Evolutionary conservation across 1,284 basidiomycete genomes (phyloP).

Genomic region (Schizopora paradoxa): DNA sequence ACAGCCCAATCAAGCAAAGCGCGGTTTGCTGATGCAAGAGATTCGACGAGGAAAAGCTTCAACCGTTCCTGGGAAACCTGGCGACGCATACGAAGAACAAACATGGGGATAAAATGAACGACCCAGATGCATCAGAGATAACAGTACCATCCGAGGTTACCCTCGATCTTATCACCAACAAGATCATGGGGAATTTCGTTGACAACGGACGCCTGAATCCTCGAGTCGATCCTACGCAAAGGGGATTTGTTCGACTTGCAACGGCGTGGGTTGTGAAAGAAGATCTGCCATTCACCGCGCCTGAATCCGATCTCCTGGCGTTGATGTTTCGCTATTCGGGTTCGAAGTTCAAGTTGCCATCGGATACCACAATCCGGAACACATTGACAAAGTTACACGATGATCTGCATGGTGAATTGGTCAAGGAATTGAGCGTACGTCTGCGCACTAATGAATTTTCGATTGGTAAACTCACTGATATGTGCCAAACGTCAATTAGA

Average conservation of each 20-base stretch:
- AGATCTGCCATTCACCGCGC: conserved; percentile 28
- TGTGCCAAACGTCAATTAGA: conserved; percentile 16
- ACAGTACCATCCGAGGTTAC: not conserved
- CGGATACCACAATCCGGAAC: conserved; percentile 28
- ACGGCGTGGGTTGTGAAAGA: conserved; percentile 31
- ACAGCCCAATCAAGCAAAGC: no score
- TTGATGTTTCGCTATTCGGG: conserved; percentile 27
- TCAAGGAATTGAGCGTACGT: conserved; percentile 26
- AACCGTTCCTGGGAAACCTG: not conserved
- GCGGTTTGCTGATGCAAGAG: no score
- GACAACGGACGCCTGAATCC: not conserved
- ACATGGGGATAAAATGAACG: not conserved
- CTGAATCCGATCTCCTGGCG: conserved; percentile 24
- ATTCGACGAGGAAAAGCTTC: not conserved
- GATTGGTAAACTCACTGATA: not conserved
- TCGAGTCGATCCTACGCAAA: not conserved
- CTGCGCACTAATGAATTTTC: not conserved
- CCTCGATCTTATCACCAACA: not conserved
- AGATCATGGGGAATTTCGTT: not conserved
- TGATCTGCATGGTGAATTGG: conserved; percentile 26
- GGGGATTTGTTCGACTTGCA: conserved; percentile 28
- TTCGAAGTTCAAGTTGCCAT: conserved; percentile 23
- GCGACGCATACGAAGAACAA: not conserved
- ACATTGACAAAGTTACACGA: conserved; percentile 24
- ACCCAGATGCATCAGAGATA: not conserved